Percentiles rank a stretch among this genome's conserved stretches.
Conservation (phyloP, 805 yeast species). For the Scheffersomyces stipitis region DNA sequence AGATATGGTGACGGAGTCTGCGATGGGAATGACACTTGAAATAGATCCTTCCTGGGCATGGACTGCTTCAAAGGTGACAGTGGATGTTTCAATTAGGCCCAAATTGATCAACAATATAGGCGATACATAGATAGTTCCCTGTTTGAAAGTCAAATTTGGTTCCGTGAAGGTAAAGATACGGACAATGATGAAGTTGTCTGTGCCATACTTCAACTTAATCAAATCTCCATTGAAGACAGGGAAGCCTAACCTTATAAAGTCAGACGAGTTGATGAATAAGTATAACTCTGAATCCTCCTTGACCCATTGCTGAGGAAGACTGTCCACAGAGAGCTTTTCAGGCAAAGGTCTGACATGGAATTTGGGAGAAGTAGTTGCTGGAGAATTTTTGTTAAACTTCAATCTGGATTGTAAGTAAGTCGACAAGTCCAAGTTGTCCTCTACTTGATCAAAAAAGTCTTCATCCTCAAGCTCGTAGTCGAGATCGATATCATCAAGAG, state of each 20-base stretch:
- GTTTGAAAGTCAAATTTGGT: slow-evolving; percentile 47
- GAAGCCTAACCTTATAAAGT: slow-evolving; percentile 48
- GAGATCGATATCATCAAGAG: slow-evolving; percentile 5
- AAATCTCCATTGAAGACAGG: slow-evolving; percentile 72
- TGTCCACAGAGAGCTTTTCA: slow-evolving; percentile 22
- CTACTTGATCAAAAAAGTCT: slow-evolving; percentile 4
- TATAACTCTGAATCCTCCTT: slow-evolving; percentile 40
- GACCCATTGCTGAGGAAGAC: slow-evolving; percentile 19
- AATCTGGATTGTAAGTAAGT: slow-evolving; percentile 31
- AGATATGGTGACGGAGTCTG: slow-evolving; percentile 63
- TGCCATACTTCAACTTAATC: slow-evolving; percentile 33
- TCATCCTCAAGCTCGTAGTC: slow-evolving; percentile 1
- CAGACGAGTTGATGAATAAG: slow-evolving; percentile 45
- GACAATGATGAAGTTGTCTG: slow-evolving; percentile 23
- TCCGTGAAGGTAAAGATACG: slow-evolving; percentile 61
- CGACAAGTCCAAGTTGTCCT: slow-evolving; percentile 27
- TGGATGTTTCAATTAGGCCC: slow-evolving; percentile 26
- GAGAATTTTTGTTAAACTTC: slow-evolving; percentile 10
- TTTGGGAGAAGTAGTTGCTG: slow-evolving; percentile 3
- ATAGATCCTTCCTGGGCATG: slow-evolving; percentile 11
- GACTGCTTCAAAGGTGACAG: slow-evolving; percentile 20
- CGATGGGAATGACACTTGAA: slow-evolving; percentile 43
- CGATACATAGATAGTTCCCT: slow-evolving; percentile 51
- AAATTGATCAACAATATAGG: slow-evolving; percentile 60
- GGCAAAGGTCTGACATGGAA: slow-evolving; percentile 31